Evolutionary conservation across 768 basidiomycete genomes (phyloP).

Genomic region (Scleroderma bovista): DNA sequence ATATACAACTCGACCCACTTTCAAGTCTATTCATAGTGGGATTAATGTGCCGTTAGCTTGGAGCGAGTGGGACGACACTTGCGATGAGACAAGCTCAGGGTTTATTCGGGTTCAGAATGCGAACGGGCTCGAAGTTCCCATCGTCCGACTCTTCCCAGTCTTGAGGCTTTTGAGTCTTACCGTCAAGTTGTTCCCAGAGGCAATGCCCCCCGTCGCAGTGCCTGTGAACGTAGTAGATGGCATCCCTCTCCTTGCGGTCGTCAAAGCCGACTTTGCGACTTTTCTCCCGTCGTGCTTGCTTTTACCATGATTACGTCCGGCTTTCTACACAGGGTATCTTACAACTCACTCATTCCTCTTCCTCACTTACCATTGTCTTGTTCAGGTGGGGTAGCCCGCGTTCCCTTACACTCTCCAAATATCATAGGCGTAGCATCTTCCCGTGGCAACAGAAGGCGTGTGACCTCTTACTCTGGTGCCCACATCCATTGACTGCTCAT

Average conservation of each 20-base stretch:
- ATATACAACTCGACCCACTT: no score
- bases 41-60: no score
- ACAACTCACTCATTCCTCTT: conserved; percentile 3
- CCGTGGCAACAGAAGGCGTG: conserved; percentile 68
- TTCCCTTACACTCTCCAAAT: conserved; percentile 72
- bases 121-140: no score
- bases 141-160: no score
- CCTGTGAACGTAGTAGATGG: conserved; percentile 7
- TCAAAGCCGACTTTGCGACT: conserved; percentile 13
- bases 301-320: conserved; percentile 70
- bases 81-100: no score
- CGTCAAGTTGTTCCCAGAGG: conserved; percentile 9
- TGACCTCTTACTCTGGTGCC: background rate
- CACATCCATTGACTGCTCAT: conserved; percentile 9
- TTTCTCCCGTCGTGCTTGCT: conserved; percentile 12
- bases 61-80: no score
- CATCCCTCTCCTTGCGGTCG: conserved; percentile 19
- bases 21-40: no score
- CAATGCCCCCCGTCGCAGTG: conserved; percentile 26
- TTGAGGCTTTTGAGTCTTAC: no score
- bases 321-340: conserved; percentile 42
- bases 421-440: conserved; percentile 73
- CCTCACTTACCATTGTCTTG: conserved; percentile 4
- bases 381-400: conserved; percentile 56
- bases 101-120: no score